These are phyloP conservation scores for Coemansia sp. DNA, from an alignment of 192 early-diverging fungal species.

Conservation along the genomic window DNA sequence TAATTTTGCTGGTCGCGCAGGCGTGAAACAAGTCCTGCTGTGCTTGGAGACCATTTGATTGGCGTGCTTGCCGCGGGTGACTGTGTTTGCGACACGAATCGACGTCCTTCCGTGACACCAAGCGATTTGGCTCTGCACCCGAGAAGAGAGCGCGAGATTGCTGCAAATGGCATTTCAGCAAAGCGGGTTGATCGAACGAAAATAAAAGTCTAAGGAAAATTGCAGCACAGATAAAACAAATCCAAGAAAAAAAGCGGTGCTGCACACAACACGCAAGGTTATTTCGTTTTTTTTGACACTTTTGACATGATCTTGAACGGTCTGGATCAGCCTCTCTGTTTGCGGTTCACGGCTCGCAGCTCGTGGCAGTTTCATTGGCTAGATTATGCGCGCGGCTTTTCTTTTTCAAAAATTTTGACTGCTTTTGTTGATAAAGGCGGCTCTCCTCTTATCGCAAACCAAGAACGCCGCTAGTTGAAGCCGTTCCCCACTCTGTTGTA, in stretches of 20 bases:
- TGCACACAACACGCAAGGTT: background rate
- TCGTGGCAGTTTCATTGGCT: background rate
- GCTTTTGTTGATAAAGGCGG: slow-evolving; percentile 12
- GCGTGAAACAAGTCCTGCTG: slow-evolving; percentile 34
- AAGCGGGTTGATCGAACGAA: slow-evolving; percentile 3
- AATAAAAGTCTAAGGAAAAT: slow-evolving; percentile 5
- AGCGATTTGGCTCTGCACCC: slow-evolving; percentile 2
- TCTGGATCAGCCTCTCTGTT: background rate
- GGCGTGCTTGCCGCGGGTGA: slow-evolving; percentile 11
- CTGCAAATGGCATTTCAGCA: slow-evolving; percentile 12
- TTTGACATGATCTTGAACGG: no score
- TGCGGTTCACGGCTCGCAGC: slow-evolving; percentile 1
- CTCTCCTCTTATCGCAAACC: slow-evolving; percentile 4
- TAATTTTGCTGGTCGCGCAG: slow-evolving; percentile 70
- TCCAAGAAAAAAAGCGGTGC: background rate
- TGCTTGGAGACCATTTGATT: slow-evolving; percentile 34
- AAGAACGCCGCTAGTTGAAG: background rate
- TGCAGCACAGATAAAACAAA: background rate
- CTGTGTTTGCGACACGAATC: background rate
- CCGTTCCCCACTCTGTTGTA: background rate
- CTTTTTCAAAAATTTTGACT: slow-evolving; percentile 1
- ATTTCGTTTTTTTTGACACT: background rate
- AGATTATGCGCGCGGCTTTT: background rate
- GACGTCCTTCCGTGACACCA: background rate
- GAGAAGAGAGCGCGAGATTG: slow-evolving; percentile 7